Percentiles rank a stretch among this genome's conserved stretches.
Evolutionary conservation across 2,329 filamentous ascomycete genomes (phyloP).

Genomic region (Penicillium sp.): DNA sequence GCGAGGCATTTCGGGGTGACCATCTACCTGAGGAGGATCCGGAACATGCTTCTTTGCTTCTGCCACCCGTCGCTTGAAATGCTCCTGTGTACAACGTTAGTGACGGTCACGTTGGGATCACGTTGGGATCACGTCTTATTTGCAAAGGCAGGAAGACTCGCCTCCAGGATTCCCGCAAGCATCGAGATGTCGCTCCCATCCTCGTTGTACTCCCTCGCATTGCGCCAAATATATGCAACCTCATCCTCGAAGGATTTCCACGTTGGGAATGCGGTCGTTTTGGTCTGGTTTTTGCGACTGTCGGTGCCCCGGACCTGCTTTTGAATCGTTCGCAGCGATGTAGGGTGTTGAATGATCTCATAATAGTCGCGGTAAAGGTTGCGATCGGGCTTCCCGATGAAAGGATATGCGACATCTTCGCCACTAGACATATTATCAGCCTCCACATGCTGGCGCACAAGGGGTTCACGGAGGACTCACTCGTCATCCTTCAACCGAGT

Average conservation of each 20-base stretch:
- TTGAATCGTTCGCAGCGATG: slow-evolving; percentile 75
- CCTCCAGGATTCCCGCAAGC: slow-evolving; percentile 77
- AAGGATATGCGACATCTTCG: slow-evolving; percentile 71
- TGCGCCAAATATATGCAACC: slow-evolving; percentile 79
- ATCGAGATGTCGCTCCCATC: slow-evolving; percentile 83
- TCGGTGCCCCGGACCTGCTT: slow-evolving; percentile 75
- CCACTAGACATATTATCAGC: slow-evolving; percentile 46
- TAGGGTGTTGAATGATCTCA: slow-evolving; percentile 75
- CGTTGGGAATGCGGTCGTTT: slow-evolving; percentile 70
- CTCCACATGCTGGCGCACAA: neutral
- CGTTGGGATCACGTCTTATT: no score
- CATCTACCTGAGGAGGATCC: slow-evolving; percentile 57
- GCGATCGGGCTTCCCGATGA: slow-evolving; percentile 75
- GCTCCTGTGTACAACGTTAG: slow-evolving; percentile 53
- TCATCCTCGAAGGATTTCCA: slow-evolving; percentile 83
- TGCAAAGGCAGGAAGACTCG: slow-evolving; percentile 39
- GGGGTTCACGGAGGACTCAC: slow-evolving; percentile 9
- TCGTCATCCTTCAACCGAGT: slow-evolving; percentile 23
- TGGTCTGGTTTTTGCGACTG: slow-evolving; percentile 64
- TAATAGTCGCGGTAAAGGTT: slow-evolving; percentile 79
- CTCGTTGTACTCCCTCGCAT: slow-evolving; percentile 88
- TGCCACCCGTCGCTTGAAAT: slow-evolving; percentile 68
- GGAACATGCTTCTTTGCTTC: slow-evolving; percentile 72
- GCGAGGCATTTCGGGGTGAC: slow-evolving; percentile 61
- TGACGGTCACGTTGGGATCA: neutral